Conservation (phyloP, 2,329 filamentous ascomycete genomes). For the Blastomyces emzantsi region DNA sequence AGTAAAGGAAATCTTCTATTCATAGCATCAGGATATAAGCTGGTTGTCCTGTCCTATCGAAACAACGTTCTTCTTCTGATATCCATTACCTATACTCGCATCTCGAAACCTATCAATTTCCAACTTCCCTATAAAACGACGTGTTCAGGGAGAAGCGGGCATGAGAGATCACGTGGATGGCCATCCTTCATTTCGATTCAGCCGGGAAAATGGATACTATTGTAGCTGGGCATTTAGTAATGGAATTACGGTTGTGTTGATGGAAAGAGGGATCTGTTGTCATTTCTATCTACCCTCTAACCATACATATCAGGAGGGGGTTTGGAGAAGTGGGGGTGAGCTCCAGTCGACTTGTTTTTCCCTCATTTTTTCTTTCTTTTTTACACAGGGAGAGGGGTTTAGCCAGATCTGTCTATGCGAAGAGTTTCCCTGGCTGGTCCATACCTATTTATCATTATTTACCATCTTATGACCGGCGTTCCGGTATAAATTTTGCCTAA, state of each 20-base stretch:
- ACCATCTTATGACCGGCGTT: neutral
- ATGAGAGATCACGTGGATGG: neutral
- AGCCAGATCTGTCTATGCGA: neutral
- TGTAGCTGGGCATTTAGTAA: neutral
- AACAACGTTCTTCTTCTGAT: neutral
- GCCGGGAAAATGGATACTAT: neutral
- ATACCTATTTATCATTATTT: neutral
- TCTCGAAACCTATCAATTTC: neutral
- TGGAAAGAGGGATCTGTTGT: neutral
- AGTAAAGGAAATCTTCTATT: conserved; percentile 72
- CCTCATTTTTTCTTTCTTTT: neutral
- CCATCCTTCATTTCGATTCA: neutral
- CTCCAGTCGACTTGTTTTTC: neutral
- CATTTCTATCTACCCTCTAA: neutral
- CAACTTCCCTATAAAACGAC: neutral
- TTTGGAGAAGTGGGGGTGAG: neutral
- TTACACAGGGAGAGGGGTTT: neutral
- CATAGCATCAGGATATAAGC: conserved; percentile 24
- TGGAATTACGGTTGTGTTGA: neutral
- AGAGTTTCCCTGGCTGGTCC: neutral
- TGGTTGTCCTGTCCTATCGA: too few species aligned
- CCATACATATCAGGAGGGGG: neutral
- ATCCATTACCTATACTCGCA: too few species aligned
- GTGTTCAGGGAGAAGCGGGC: neutral
- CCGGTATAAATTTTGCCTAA: neutral